Conservation (phyloP, 2,329 filamentous ascomycete species). For the Pseudovirgaria hyperparasitica region DNA sequence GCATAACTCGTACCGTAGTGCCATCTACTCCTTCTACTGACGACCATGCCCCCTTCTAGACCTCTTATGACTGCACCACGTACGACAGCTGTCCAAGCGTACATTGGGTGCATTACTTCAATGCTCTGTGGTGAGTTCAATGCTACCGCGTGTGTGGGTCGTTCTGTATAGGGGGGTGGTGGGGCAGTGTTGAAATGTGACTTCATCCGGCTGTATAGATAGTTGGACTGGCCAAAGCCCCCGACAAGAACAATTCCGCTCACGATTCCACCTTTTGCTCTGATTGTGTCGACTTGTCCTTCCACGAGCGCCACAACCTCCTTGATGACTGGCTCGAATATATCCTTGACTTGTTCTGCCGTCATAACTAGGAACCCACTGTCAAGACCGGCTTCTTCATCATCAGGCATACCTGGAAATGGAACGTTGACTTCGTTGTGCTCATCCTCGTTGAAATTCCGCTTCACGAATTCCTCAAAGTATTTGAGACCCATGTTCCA, state of each 20-base stretch:
- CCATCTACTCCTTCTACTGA: constrained; percentile 60
- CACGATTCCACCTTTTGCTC: constrained; percentile 25
- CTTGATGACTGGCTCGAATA: constrained; percentile 64
- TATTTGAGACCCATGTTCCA: constrained; percentile 63
- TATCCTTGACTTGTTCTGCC: constrained; percentile 55
- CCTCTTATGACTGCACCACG: constrained; percentile 64
- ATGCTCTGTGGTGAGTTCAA: constrained; percentile 44
- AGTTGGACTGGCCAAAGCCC: constrained; percentile 69
- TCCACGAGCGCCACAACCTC: constrained; percentile 30
- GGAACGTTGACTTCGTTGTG: constrained; percentile 66
- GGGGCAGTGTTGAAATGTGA: constrained; percentile 46
- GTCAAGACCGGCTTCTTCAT: constrained; percentile 62
- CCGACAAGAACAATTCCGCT: constrained; percentile 68
- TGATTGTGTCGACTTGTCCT: constrained; percentile 30
- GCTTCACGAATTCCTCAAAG: constrained; percentile 76
- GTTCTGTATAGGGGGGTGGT: constrained; percentile 50
- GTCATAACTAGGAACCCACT: constrained; percentile 65
- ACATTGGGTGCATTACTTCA: constrained; percentile 70
- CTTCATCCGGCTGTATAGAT: constrained; percentile 57
- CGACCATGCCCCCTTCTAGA: constrained; percentile 66
- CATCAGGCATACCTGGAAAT: constrained; percentile 63
- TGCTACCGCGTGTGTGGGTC: constrained; percentile 51
- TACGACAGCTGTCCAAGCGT: constrained; percentile 72
- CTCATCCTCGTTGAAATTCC: constrained; percentile 71
- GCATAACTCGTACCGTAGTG: constrained; percentile 74